Evolutionary conservation across 257 asterid genomes (phyloP).

Genomic region (Solanum gandarillasii): DNA sequence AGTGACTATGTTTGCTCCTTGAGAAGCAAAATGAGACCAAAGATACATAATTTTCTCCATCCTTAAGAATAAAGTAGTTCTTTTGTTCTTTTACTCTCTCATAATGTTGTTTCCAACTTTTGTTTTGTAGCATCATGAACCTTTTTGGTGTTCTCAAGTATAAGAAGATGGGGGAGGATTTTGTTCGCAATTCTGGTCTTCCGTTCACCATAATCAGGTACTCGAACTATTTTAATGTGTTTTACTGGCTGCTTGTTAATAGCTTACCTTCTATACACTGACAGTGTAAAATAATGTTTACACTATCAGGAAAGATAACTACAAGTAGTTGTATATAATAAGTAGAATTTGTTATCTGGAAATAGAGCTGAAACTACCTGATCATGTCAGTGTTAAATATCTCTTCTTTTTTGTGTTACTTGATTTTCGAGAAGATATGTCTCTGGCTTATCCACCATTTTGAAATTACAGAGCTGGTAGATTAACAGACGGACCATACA

Average conservation of each 20-base stretch:
- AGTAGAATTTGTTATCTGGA: background rate
- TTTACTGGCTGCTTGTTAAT: background rate
- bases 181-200: conserved; percentile 71
- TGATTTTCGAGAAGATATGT: background rate
- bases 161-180: conserved; percentile 98
- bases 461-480: conserved; percentile 59
- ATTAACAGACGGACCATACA: conserved; percentile 93
- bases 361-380: background rate
- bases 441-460: background rate
- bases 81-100: background rate
- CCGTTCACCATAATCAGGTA: conserved; percentile 90
- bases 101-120: conserved; percentile 2
- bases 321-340: background rate
- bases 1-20: background rate
- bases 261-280: background rate
- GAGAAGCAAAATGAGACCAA: background rate
- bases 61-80: background rate
- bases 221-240: background rate
- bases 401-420: background rate
- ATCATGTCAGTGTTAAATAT: no score
- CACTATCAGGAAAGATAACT: background rate
- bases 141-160: conserved; percentile 91
- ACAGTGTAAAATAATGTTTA: background rate
- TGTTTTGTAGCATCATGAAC: conserved; percentile 62
- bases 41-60: background rate